Evolutionary conservation across 2,329 filamentous ascomycete genomes (phyloP).

Genomic region (Nigrograna mackinnonii): DNA sequence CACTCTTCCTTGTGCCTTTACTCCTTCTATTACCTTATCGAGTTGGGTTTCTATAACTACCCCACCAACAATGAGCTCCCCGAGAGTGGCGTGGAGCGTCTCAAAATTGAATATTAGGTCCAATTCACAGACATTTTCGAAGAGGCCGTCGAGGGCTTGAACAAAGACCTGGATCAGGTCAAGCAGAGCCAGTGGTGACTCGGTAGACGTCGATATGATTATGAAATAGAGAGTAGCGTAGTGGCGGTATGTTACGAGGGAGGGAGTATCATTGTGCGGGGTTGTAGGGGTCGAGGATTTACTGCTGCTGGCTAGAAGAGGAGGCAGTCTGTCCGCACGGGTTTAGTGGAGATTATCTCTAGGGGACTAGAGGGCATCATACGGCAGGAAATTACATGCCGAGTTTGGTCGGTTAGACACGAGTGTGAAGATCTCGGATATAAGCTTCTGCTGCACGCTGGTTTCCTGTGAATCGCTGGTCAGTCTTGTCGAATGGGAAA

Average conservation of each 20-base stretch:
- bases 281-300: constrained; percentile 50
- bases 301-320: constrained; percentile 59
- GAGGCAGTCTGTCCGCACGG: constrained; percentile 59
- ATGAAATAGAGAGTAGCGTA: constrained; percentile 99
- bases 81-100: constrained; percentile 86
- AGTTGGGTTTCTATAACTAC: constrained; percentile 92
- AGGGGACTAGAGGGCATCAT: constrained; percentile 18
- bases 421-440: constrained; percentile 95
- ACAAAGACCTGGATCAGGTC: constrained; percentile 99
- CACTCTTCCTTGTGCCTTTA: constrained; percentile 73
- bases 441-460: constrained; percentile 92
- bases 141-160: constrained; percentile 89
- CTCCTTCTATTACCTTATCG: constrained; percentile 85
- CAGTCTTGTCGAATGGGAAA: background rate
- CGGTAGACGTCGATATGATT: constrained; percentile 93
- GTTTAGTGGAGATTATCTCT: constrained; percentile 21
- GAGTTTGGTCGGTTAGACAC: constrained; percentile 90
- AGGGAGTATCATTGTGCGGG: constrained; percentile 84
- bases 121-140: constrained; percentile 98
- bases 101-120: constrained; percentile 99
- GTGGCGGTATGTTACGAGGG: constrained; percentile 95
- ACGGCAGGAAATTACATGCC: constrained; percentile 94
- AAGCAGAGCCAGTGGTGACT: constrained; percentile 91
- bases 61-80: constrained; percentile 94
- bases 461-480: constrained; percentile 69